Percentiles rank a stretch among this genome's conserved stretches.
These are phyloP conservation scores for Verruconis gallopava DNA, from an alignment of 2,329 filamentous ascomycete species.

Conservation along the genomic window DNA sequence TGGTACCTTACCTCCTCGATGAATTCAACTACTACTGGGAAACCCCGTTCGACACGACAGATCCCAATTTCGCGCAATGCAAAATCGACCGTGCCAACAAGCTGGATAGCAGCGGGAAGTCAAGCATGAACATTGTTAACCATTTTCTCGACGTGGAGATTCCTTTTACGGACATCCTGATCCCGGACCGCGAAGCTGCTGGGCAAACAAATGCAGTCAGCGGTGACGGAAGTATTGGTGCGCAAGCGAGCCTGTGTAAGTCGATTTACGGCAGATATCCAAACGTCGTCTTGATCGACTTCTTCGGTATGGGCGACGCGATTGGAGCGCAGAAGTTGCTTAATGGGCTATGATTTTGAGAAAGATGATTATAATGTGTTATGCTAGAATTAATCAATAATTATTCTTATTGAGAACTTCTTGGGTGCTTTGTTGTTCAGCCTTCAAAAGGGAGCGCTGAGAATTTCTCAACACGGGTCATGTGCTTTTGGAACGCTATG, in stretches of 20 bases:
- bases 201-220: slow-evolving; percentile 49
- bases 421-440: too few species aligned
- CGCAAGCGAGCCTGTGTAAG: slow-evolving; percentile 8
- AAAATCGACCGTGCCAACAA: slow-evolving; percentile 61
- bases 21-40: slow-evolving; percentile 61
- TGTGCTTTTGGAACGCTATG: too few species aligned
- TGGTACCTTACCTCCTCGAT: slow-evolving; percentile 45
- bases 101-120: slow-evolving; percentile 33
- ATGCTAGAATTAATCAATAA: background rate
- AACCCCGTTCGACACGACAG: slow-evolving; percentile 53
- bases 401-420: too few species aligned
- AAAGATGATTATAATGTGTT: background rate
- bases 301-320: slow-evolving; percentile 4
- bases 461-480: too few species aligned
- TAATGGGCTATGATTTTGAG: slow-evolving; percentile 7
- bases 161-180: slow-evolving; percentile 28
- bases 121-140: slow-evolving; percentile 60
- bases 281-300: slow-evolving; percentile 10
- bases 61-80: slow-evolving; percentile 43
- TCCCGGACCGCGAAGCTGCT: slow-evolving; percentile 35
- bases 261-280: slow-evolving; percentile 2
- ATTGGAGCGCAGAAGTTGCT: slow-evolving; percentile 5
- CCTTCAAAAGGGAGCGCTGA: too few species aligned
- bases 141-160: slow-evolving; percentile 56
- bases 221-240: slow-evolving; percentile 33